Evolutionary conservation across 2,329 filamentous ascomycete genomes (phyloP), one percentile per base, ranked within the genome.

Genomic region (Fusarium robinianum): DNA sequence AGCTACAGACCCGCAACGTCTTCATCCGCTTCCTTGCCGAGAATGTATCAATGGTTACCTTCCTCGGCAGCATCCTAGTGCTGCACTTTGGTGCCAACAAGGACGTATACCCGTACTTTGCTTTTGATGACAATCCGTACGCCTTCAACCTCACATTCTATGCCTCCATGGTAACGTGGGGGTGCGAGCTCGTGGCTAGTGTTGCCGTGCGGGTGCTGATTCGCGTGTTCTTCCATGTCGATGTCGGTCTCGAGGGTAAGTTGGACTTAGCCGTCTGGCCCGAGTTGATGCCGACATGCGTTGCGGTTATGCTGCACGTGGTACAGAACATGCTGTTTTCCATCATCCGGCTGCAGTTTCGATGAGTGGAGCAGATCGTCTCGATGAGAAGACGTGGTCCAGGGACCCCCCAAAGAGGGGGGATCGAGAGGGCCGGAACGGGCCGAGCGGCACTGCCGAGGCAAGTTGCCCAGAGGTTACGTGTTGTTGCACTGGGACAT

Each of bases 241-340:
- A 83, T 53, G 81, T 85, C 36, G 82, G 81, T 12, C 70, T 79
- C 26, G 83, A 87, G 68, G 83, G 81, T 17, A 81, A 79, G 66
- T 69, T 79, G 49, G 83, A 87, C 65, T 69, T 87, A 54, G 77
- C 76, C 6, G 78, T 81, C 41, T 86, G 83, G 80, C 83, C 83
- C 3, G 83, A 86, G 69, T 66, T 87, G 58, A 66, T 87, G 58
- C 83, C 83, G 12, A 84, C 83, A 3, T 80, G 79, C 41, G 79
- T 84, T 14, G 80, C 79, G 15, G 83, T 85, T 15, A 81, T 81
- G 70, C 69, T 86, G 63, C 83, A 87, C 58, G 83, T 86, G 36
- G 62, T 86, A 66, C 83, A 87, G 68, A 87, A 86, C 63, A 87
- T 87, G 83, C 66, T 87, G 42, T 86, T 87, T 67, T 83, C 80